Conservation (phyloP, 169 alveolate genomes). For the Plasmodium reichenowi region DNA sequence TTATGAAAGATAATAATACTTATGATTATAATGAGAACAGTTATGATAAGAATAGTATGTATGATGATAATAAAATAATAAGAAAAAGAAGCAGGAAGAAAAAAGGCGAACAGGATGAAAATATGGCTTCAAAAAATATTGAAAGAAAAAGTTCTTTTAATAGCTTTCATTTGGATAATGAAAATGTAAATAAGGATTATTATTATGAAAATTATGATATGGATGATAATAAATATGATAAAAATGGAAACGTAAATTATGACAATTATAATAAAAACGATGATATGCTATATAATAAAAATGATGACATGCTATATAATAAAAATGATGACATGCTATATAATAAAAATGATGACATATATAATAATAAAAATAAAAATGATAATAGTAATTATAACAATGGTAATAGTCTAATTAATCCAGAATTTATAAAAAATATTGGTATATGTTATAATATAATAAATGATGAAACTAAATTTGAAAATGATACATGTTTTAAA, state of each 20-base stretch:
- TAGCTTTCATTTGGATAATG: too few relatives aligned
- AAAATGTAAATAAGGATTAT: too few relatives aligned
- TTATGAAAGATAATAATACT: constrained; percentile 6
- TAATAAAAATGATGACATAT: not conserved
- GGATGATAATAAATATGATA: too few relatives aligned
- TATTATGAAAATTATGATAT: too few relatives aligned
- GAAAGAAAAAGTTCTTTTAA: too few relatives aligned
- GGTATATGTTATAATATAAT: constrained; percentile 52
- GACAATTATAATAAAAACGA: too few relatives aligned
- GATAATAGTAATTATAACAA: not conserved
- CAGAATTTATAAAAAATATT: constrained; percentile 45
- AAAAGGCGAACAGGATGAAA: not conserved
- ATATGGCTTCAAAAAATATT: too few relatives aligned
- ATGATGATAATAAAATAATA: constrained; percentile 1
- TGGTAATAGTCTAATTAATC: constrained; percentile 26
- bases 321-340: not conserved
- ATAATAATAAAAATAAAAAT: not conserved
- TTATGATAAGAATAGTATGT: too few relatives aligned
- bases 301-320: not conserved
- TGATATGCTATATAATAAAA: not conserved
- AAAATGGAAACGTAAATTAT: too few relatives aligned
- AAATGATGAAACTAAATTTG: constrained; percentile 24
- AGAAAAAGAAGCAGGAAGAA: not conserved
- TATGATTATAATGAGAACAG: too few relatives aligned
- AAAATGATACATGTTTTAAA: constrained; percentile 48